Evolutionary conservation across 441 rosid genomes (phyloP).

Genomic region (Pelargonium myrrhifolium): DNA sequence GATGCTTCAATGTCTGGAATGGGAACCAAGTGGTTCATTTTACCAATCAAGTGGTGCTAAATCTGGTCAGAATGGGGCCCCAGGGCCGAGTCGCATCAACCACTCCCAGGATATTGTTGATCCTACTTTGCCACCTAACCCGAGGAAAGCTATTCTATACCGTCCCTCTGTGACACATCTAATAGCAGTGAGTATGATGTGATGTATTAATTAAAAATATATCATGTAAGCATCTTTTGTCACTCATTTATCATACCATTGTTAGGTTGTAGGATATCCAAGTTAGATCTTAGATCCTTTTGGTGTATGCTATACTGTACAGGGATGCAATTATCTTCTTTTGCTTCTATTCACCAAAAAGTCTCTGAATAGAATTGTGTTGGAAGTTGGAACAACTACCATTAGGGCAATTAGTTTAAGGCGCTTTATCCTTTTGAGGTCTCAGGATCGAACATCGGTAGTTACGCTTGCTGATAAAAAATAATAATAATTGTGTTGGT

Average conservation of each 20-base stretch:
- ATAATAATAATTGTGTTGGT: no score
- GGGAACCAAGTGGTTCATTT: conserved; percentile 94
- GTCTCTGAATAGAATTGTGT: background rate
- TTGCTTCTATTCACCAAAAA: background rate
- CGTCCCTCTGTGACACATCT: conserved; percentile 81
- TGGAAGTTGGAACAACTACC: no score
- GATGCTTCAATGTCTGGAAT: conserved; percentile 94
- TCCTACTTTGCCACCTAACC: conserved; percentile 84
- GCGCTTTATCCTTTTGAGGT: no score
- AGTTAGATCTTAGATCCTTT: background rate
- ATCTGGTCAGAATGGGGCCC: conserved; percentile 49
- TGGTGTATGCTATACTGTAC: background rate
- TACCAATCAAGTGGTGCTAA: conserved; percentile 48
- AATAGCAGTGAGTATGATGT: conserved; percentile 68
- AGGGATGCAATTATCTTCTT: background rate
- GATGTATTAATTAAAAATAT: conserved; percentile 3
- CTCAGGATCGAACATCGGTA: no score
- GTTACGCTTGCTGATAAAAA: no score
- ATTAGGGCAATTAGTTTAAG: no score
- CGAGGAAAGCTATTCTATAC: conserved; percentile 76
- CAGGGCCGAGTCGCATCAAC: conserved; percentile 49
- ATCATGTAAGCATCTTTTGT: conserved; percentile 1
- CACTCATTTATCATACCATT: background rate
- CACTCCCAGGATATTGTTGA: conserved; percentile 63
- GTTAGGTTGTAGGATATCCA: conserved; percentile 3